These are phyloP conservation scores for Marsdenia floribunda DNA, from an alignment of 257 asterid species.

Conservation along the genomic window DNA sequence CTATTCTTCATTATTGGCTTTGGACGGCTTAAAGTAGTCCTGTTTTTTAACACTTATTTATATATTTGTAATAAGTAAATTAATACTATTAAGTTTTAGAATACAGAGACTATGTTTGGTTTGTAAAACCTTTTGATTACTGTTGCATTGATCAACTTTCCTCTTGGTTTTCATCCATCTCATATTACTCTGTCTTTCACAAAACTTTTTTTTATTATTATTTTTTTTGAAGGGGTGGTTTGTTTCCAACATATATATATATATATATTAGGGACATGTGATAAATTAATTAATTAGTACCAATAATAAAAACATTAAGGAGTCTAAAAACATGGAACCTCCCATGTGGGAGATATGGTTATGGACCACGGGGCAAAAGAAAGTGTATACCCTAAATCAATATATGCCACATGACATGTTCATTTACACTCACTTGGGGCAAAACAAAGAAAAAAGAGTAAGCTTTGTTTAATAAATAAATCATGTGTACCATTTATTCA, in stretches of 20 bases:
- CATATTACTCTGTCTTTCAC: neutral
- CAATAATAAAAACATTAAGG: neutral
- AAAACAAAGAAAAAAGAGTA: neutral
- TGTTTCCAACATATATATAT: neutral
- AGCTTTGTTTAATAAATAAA: neutral
- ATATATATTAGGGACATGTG: no score
- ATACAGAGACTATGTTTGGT: no score
- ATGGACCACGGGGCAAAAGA: neutral
- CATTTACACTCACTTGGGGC: neutral
- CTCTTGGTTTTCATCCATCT: neutral
- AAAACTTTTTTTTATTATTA: neutral
- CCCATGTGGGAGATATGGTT: constrained; percentile 7
- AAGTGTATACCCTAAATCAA: neutral
- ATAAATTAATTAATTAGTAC: no score
- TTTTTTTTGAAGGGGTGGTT: neutral
- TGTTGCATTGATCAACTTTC: neutral
- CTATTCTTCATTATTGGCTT: neutral
- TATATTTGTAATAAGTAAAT: no score
- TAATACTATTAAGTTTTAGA: no score
- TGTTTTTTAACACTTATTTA: no score
- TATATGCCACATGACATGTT: constrained; percentile 6
- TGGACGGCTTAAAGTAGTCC: no score
- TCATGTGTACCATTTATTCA: neutral
- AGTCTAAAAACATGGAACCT: neutral
- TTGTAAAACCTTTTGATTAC: neutral